Evolutionary conservation across 2,329 filamentous ascomycete genomes (phyloP).

Genomic region (Apiospora koreana): DNA sequence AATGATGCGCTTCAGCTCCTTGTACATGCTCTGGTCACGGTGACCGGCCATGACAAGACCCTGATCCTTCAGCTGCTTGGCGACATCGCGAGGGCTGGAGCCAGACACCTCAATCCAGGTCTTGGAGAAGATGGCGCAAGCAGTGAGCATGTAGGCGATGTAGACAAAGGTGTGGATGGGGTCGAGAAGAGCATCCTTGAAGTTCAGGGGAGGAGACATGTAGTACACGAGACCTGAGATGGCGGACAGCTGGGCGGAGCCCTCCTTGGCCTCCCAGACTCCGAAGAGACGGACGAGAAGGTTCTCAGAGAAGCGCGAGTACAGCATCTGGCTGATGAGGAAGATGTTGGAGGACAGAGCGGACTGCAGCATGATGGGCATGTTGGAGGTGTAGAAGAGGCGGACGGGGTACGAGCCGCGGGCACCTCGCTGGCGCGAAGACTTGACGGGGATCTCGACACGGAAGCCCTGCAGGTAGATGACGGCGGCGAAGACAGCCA

Average conservation of each 20-base stretch:
- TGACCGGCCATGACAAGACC: slow-evolving; percentile 99
- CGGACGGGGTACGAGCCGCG: slow-evolving; percentile 97
- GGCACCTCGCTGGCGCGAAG: slow-evolving; percentile 96
- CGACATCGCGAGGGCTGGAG: slow-evolving; percentile 94
- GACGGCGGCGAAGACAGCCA: slow-evolving; percentile 91
- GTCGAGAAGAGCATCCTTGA: slow-evolving; percentile 94
- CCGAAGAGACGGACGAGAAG: slow-evolving; percentile 95
- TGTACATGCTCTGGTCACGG: slow-evolving; percentile 99
- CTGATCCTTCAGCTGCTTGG: slow-evolving; percentile 99
- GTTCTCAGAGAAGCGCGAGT: slow-evolving; percentile 98
- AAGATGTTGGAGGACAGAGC: slow-evolving; percentile 99
- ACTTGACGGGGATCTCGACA: slow-evolving; percentile 99
- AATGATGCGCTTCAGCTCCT: slow-evolving; percentile 99
- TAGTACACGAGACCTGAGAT: slow-evolving; percentile 96
- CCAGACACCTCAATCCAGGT: slow-evolving; percentile 99
- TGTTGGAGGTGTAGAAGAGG: slow-evolving; percentile 99
- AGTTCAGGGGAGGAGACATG: slow-evolving; percentile 98
- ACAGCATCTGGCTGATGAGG: slow-evolving; percentile 98
- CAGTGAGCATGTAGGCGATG: slow-evolving; percentile 95
- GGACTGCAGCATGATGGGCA: slow-evolving; percentile 99
- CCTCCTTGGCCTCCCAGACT: slow-evolving; percentile 97
- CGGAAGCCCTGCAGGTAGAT: slow-evolving; percentile 99
- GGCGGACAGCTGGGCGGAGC: slow-evolving; percentile 92
- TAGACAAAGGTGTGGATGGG: slow-evolving; percentile 96
- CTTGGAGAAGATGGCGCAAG: slow-evolving; percentile 98